Percentiles rank a stretch among this genome's conserved stretches.
Conservation (phyloP, 164 flowering plant genomes). For the Sedum album region DNA sequence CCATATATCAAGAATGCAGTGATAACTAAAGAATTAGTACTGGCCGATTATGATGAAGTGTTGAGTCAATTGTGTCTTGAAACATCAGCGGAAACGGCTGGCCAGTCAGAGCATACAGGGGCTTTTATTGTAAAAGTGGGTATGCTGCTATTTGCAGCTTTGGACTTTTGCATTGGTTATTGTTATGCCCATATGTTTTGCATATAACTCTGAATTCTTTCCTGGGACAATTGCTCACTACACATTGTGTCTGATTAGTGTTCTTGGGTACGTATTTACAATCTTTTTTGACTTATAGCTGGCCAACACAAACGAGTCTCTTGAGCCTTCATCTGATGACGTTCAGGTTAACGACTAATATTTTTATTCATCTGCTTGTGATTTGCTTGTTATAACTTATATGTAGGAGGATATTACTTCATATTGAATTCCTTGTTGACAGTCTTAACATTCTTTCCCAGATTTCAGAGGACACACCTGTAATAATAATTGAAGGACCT, state of each 20-base stretch:
- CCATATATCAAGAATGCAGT: constrained; percentile 52
- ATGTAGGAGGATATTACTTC: background rate
- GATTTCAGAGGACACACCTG: constrained; percentile 19
- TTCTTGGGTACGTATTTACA: background rate
- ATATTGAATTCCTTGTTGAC: background rate
- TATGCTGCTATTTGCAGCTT: constrained; percentile 14
- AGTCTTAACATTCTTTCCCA: background rate
- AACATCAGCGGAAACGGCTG: constrained; percentile 18
- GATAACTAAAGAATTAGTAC: constrained; percentile 27
- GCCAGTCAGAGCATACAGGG: constrained; percentile 21
- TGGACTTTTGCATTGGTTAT: background rate
- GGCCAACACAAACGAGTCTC: background rate
- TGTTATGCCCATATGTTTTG: background rate
- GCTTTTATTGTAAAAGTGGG: constrained; percentile 32
- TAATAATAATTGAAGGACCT: constrained; percentile 21
- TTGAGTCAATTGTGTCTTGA: constrained; percentile 53
- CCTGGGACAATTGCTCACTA: background rate
- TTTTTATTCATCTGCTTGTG: background rate
- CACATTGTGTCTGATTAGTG: background rate
- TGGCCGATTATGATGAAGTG: constrained; percentile 47
- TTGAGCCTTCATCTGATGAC: background rate
- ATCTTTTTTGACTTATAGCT: background rate
- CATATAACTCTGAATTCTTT: background rate
- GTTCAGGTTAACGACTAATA: background rate
- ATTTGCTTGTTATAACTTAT: background rate